Conservation (phyloP, 2,329 filamentous ascomycete genomes). For the Monosporascus ibericus region DNA sequence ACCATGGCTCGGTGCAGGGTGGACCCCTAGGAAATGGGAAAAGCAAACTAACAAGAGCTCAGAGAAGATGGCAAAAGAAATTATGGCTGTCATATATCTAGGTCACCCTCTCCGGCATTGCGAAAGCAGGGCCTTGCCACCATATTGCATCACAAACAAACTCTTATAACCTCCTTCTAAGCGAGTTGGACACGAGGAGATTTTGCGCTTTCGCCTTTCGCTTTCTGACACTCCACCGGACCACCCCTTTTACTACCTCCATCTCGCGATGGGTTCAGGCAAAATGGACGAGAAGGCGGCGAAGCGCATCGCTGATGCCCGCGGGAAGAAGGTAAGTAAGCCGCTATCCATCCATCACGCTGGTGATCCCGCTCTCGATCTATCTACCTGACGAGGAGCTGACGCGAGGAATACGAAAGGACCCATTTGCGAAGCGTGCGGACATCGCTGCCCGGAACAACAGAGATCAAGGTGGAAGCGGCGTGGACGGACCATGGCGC, state of each 20-base stretch:
- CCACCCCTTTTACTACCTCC: neutral
- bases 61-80: too few species aligned
- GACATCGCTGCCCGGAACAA: constrained; percentile 15
- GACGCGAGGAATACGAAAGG: constrained; percentile 7
- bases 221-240: too few species aligned
- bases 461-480: constrained; percentile 8
- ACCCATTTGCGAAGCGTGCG: constrained; percentile 20
- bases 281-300: constrained; percentile 39
- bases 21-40: too few species aligned
- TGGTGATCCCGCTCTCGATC: neutral
- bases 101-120: too few species aligned
- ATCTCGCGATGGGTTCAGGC: constrained; percentile 24
- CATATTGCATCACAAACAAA: too few species aligned
- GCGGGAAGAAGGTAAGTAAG: constrained; percentile 31
- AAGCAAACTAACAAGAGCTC: too few species aligned
- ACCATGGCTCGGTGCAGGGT: too few species aligned
- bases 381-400: neutral
- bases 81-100: too few species aligned
- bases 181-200: too few species aligned
- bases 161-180: too few species aligned
- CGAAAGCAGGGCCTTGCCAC: too few species aligned
- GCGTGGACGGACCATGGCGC: constrained; percentile 5
- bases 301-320: constrained; percentile 34
- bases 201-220: too few species aligned
- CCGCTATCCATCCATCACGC: neutral